A percentile compares a stretch with the other conserved stretches of the same genome.
Evolutionary conservation across 176 grass and related monocot species (phyloP).

Genomic region (Zizania latifolia): DNA sequence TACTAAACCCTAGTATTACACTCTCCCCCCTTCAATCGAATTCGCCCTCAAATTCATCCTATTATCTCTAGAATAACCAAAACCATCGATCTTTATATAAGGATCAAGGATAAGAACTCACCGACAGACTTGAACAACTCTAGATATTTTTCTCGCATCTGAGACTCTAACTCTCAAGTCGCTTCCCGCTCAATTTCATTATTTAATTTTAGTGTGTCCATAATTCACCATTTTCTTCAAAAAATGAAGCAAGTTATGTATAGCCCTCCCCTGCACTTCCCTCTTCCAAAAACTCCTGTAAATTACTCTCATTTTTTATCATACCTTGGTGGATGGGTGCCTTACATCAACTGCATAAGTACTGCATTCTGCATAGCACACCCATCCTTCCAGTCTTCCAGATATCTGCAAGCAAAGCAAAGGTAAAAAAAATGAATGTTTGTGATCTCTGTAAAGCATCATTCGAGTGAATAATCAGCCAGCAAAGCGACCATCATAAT

Average conservation of each 20-base stretch:
- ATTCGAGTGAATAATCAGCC: background rate
- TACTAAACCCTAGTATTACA: too few relatives aligned
- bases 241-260: background rate
- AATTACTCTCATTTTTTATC: background rate
- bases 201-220: background rate
- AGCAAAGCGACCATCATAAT: slow-evolving; percentile 22
- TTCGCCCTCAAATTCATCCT: too few relatives aligned
- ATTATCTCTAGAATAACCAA: too few relatives aligned
- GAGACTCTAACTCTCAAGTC: too few relatives aligned
- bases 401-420: background rate
- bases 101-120: too few relatives aligned
- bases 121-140: too few relatives aligned
- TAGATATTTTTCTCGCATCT: too few relatives aligned
- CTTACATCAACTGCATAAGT: background rate
- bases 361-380: background rate
- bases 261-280: background rate
- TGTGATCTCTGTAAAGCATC: slow-evolving; percentile 11
- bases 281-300: background rate
- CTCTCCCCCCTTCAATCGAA: too few relatives aligned
- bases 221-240: background rate
- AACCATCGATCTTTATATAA: too few relatives aligned
- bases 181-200: too few relatives aligned
- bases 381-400: slow-evolving; percentile 15
- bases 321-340: background rate
- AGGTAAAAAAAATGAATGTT: background rate